phyloP scores from a whole-genome alignment of 805 yeast genomes.

The Vanderwaltozyma verrucispora region DNA sequence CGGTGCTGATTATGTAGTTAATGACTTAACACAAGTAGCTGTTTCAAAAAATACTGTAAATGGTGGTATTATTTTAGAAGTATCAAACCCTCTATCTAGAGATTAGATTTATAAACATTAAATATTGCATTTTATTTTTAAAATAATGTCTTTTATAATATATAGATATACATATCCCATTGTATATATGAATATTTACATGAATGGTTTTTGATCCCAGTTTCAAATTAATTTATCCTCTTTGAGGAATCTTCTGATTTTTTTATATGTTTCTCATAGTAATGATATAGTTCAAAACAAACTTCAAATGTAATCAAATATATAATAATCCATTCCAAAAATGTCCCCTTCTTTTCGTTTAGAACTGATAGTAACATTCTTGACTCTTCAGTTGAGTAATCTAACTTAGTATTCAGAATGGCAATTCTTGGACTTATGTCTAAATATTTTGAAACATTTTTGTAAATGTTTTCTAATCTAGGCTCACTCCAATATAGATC shows the following conservation, averaged over 20 bases:
- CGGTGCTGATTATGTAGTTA: constrained; percentile 72
- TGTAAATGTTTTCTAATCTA: constrained; percentile 64
- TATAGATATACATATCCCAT: background rate
- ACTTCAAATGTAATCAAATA: constrained; percentile 78
- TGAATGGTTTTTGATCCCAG: no score
- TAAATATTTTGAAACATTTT: constrained; percentile 54
- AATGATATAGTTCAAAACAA: constrained; percentile 67
- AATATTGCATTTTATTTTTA: background rate
- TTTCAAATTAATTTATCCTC: background rate
- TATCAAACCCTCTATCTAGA: constrained; percentile 5
- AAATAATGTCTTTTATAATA: background rate
- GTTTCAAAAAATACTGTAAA: constrained; percentile 6
- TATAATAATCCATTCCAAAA: constrained; percentile 85
- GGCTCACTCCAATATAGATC: constrained; percentile 94
- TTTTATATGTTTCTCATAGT: constrained; percentile 31
- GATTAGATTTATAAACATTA: background rate
- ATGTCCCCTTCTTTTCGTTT: constrained; percentile 63
- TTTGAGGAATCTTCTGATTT: no score
- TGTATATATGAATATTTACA: background rate
- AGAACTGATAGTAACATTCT: constrained; percentile 64
- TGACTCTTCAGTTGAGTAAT: constrained; percentile 84
- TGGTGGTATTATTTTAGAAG: constrained; percentile 4
- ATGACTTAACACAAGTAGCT: constrained; percentile 38
- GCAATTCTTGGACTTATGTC: constrained; percentile 71
- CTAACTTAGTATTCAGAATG: constrained; percentile 74